These are phyloP conservation scores for Xanthoconium stramineum DNA, from an alignment of 768 basidiomycete genomes.

Conservation along the genomic window DNA sequence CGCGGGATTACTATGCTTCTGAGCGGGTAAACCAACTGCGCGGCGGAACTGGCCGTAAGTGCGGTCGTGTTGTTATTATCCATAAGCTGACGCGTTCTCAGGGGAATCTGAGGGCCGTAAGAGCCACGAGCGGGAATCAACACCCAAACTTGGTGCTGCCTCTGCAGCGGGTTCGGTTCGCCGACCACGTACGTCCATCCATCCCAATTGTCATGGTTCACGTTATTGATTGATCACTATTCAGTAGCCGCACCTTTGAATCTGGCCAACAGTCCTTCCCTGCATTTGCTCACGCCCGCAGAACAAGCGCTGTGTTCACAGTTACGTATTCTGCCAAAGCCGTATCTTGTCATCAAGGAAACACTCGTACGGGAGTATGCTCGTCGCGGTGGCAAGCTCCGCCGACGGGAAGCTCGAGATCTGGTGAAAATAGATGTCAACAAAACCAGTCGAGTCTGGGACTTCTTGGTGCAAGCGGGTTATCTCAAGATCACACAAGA, in stretches of 20 bases:
- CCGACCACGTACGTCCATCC: conserved; percentile 37
- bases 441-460: conserved; percentile 91
- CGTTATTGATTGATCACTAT: conserved; percentile 1
- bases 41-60: conserved; percentile 45
- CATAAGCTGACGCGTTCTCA: neutral
- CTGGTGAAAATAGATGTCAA: conserved; percentile 91
- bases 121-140: conserved; percentile 59
- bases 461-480: conserved; percentile 85
- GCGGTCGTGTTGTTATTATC: conserved; percentile 34
- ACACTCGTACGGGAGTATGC: conserved; percentile 92
- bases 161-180: conserved; percentile 38
- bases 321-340: conserved; percentile 89
- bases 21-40: conserved; percentile 52
- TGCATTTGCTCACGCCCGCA: conserved; percentile 84
- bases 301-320: conserved; percentile 88
- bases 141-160: conserved; percentile 45
- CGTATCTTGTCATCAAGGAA: conserved; percentile 95
- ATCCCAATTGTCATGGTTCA: neutral
- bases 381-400: conserved; percentile 81
- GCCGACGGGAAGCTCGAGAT: conserved; percentile 83
- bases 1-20: conserved; percentile 54
- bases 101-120: conserved; percentile 51
- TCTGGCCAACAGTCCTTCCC: conserved; percentile 82
- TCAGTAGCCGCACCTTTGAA: conserved; percentile 66
- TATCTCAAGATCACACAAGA: conserved; percentile 70